Evolutionary conservation across 1,284 basidiomycete genomes (phyloP).

Genomic region (Coniophora puteana): DNA sequence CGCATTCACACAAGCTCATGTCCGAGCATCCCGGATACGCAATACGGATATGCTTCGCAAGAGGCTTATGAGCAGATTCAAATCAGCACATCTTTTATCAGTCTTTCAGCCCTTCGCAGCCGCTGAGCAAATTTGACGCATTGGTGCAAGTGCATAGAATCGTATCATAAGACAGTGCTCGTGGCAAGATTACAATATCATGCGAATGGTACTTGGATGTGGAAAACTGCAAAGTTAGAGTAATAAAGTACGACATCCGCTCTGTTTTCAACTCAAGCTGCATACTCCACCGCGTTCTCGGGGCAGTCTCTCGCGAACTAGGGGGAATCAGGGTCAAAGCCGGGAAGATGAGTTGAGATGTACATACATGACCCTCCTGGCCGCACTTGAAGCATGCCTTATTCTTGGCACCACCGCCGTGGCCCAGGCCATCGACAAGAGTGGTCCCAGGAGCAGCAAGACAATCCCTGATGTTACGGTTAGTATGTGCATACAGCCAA

Average conservation of each 20-base stretch:
- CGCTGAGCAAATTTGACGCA: too few species aligned
- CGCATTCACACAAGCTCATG: too few species aligned
- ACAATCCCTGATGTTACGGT: slow-evolving; percentile 56
- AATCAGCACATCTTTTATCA: too few species aligned
- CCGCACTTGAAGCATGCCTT: slow-evolving; percentile 87
- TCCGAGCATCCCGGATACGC: too few species aligned
- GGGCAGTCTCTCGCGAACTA: slow-evolving; percentile 80
- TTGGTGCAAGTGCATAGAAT: too few species aligned
- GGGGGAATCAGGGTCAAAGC: slow-evolving; percentile 15
- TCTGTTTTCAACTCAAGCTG: slow-evolving; percentile 31
- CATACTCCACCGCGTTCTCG: slow-evolving; percentile 53
- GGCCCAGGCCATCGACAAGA: slow-evolving; percentile 40
- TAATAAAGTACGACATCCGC: too few species aligned
- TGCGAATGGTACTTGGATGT: too few species aligned
- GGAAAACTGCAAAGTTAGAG: slow-evolving; percentile 7
- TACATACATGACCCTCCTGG: slow-evolving; percentile 75
- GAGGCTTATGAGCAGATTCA: too few species aligned
- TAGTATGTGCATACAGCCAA: slow-evolving; percentile 2
- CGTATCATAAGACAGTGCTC: too few species aligned
- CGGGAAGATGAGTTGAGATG: slow-evolving; percentile 1
- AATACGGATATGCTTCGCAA: too few species aligned
- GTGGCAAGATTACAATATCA: too few species aligned
- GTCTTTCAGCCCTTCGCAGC: too few species aligned
- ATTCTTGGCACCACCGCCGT: slow-evolving; percentile 44
- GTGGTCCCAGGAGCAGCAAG: slow-evolving; percentile 65